A percentile compares a stretch with the other conserved stretches of the same genome.
Evolutionary conservation across 164 flowering plant genomes (phyloP).

Genomic region (Echeveria elegans): DNA sequence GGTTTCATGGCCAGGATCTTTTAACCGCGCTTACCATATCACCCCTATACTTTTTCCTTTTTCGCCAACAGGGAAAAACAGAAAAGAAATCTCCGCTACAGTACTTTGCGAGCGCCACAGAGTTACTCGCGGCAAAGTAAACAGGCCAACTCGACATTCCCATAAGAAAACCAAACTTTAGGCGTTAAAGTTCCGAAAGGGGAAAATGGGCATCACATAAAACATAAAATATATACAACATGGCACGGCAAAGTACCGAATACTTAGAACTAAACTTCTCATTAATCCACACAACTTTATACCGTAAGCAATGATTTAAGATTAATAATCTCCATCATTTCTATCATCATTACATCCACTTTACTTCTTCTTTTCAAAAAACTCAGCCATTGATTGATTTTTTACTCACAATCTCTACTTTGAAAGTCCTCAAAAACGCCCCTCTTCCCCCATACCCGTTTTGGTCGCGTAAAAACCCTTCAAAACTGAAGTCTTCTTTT

Average conservation of each 20-base stretch:
- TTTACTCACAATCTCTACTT: conserved; percentile 1
- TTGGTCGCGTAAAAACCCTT: conserved; percentile 3
- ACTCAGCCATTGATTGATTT: neutral
- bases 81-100: too few relatives aligned
- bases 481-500: neutral
- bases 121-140: neutral
- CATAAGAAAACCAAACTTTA: neutral
- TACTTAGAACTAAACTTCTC: neutral
- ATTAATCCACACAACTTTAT: conserved; percentile 14
- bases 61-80: too few relatives aligned
- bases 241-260: neutral
- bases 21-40: too few relatives aligned
- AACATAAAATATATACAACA: neutral
- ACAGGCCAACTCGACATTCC: neutral
- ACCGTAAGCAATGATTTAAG: conserved; percentile 39
- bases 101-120: neutral
- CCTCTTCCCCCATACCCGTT: conserved; percentile 3
- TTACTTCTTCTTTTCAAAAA: neutral
- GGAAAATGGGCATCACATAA: neutral
- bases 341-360: conserved; percentile 2
- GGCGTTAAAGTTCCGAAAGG: neutral
- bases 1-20: too few relatives aligned
- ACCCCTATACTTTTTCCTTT: too few relatives aligned
- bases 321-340: conserved; percentile 41
- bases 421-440: conserved; percentile 1